Percentiles rank a stretch among this genome's conserved stretches.
Evolutionary conservation across 371 early-diverging fungal genomes (phyloP).

Genomic region (Capillidium rhysosporum): DNA sequence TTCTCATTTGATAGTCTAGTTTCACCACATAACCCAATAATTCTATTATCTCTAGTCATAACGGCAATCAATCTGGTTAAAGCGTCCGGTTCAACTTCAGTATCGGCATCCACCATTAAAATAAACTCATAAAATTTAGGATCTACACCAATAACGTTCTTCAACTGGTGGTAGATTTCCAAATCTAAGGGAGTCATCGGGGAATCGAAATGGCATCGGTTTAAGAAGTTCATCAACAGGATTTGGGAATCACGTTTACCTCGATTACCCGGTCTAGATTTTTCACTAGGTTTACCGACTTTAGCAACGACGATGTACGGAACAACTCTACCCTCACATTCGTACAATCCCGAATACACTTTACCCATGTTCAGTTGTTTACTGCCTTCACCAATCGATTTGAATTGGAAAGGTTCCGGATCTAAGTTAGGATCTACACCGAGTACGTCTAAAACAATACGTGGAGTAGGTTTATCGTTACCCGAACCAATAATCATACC

Average conservation of each 20-base stretch:
- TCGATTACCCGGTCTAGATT: slow-evolving; percentile 57
- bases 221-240: slow-evolving; percentile 59
- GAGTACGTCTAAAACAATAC: slow-evolving; percentile 66
- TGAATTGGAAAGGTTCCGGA: slow-evolving; percentile 69
- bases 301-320: slow-evolving; percentile 72
- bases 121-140: slow-evolving; percentile 46
- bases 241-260: slow-evolving; percentile 75
- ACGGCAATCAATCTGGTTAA: slow-evolving; percentile 46
- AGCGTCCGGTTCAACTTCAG: slow-evolving; percentile 39
- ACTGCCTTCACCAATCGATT: slow-evolving; percentile 64
- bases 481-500: slow-evolving; percentile 80
- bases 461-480: slow-evolving; percentile 75
- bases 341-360: slow-evolving; percentile 77
- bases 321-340: slow-evolving; percentile 55
- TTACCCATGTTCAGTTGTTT: slow-evolving; percentile 73
- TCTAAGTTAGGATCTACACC: slow-evolving; percentile 56
- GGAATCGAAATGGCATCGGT: slow-evolving; percentile 45
- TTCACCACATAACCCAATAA: slow-evolving; percentile 77
- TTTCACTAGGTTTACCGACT: slow-evolving; percentile 48
- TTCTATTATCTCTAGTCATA: slow-evolving; percentile 54
- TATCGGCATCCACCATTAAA: slow-evolving; percentile 46
- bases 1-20: slow-evolving; percentile 68
- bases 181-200: slow-evolving; percentile 75
- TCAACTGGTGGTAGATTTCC: slow-evolving; percentile 77
- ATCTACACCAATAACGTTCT: slow-evolving; percentile 68